Evolutionary conservation across 352 stramenopile species (phyloP), one percentile per base, ranked within the genome.

Genomic region (Phytophthora citricola): DNA sequence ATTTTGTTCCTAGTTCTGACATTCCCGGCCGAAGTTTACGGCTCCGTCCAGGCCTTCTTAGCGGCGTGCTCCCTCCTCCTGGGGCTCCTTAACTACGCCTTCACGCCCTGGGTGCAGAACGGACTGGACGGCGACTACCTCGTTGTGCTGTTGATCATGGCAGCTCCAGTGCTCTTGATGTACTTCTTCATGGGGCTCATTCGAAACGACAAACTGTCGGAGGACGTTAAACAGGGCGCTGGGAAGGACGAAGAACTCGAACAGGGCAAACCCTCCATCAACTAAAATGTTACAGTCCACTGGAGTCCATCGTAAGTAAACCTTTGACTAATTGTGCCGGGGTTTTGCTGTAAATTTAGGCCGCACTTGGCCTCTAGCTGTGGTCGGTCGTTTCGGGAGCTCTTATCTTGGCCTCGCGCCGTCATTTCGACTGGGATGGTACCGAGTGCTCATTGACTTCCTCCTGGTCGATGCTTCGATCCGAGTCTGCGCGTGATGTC

Each of bases 81-180:
- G 63, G 58, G 63, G 12, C 63, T 77, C 15, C 63, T 76, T 55
- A 76, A 77, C 55, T 79, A 77, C 68, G 62, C 59, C 17, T 79
- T 79, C 63, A 79, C 54, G 22, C 68, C 68, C 32, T 77, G 68
- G 68, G 59, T 71, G 2, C 68, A 79, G 24, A 62, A 77, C n/a
- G 66, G 66, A 26, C 65, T 80, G 2, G 47, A 38, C 15, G 68
- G 72, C 24, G 57, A 77, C 56, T 77, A 77, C 51, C 62, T 67
- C 10, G 66, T 66, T 15, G 68, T 80, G 11, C 38, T 80, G 4
- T 41, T 80, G 15, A 70, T 80, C 53, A 75, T 80, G 46, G 53
- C 65, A 15, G 64, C 71, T n/a, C 72, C 68, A 2, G 34, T 74
- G 31, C 46, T 70, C 14, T n/a, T 70, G 38, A 63, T 71, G 22